These are phyloP conservation scores for Hibiscus mutabilis DNA, from an alignment of 345 rosid species.

Conservation along the genomic window DNA sequence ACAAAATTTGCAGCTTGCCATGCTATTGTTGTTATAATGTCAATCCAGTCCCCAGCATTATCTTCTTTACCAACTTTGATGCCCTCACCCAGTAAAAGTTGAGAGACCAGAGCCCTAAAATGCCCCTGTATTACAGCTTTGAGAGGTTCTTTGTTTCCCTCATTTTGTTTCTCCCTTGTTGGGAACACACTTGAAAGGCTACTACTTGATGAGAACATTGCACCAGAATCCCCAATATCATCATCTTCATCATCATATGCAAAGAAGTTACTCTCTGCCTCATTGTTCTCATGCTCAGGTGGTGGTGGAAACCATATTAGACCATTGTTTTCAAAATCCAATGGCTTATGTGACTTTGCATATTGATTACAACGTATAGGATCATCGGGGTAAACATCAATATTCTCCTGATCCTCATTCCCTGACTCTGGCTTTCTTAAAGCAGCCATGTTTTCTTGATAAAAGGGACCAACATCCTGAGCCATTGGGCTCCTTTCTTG, in stretches of 20 bases:
- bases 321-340: constrained; percentile 86
- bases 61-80: constrained; percentile 34
- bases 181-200: constrained; percentile 66
- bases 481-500: constrained; percentile 58
- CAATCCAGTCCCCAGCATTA: constrained; percentile 64
- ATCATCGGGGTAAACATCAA: constrained; percentile 40
- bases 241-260: constrained; percentile 83
- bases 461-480: constrained; percentile 40
- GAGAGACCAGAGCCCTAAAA: constrained; percentile 94
- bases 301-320: constrained; percentile 91
- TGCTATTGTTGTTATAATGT: constrained; percentile 66
- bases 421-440: constrained; percentile 43
- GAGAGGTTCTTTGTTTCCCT: constrained; percentile 64
- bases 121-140: constrained; percentile 69
- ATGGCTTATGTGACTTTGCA: constrained; percentile 38
- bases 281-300: constrained; percentile 80
- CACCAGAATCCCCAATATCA: constrained; percentile 70
- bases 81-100: constrained; percentile 74
- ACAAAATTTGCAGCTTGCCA: constrained; percentile 97
- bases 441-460: constrained; percentile 46
- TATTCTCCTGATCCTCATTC: constrained; percentile 42
- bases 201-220: constrained; percentile 61
- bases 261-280: constrained; percentile 63
- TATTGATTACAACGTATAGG: constrained; percentile 29
- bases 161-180: constrained; percentile 49